Conservation (phyloP, 2,329 filamentous ascomycete genomes). For the Claviceps lovelessii region DNA sequence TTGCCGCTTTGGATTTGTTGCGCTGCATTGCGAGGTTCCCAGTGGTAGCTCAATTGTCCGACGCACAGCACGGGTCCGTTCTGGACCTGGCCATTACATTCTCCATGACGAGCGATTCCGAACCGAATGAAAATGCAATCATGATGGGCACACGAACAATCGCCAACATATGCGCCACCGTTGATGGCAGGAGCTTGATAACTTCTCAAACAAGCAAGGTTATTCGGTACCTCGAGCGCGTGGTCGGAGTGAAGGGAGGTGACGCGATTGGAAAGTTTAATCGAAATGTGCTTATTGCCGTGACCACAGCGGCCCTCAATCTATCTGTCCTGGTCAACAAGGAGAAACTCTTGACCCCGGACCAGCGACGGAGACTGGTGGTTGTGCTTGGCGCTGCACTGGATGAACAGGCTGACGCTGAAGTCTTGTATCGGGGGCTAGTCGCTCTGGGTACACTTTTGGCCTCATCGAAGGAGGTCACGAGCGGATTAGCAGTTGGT, state of each 20-base stretch:
- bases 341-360: constrained; percentile 24
- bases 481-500: constrained; percentile 26
- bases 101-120: constrained; percentile 32
- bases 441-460: constrained; percentile 67
- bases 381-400: constrained; percentile 50
- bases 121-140: constrained; percentile 60
- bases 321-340: constrained; percentile 55
- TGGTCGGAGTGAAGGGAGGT: constrained; percentile 36
- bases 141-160: constrained; percentile 78
- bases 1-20: constrained; percentile 75
- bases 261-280: constrained; percentile 43
- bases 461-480: constrained; percentile 34
- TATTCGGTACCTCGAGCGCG: constrained; percentile 47
- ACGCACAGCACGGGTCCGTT: constrained; percentile 40
- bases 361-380: constrained; percentile 31
- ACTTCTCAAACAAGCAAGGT: constrained; percentile 44
- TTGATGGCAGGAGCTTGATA: constrained; percentile 53
- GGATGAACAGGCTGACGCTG: constrained; percentile 54
- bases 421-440: constrained; percentile 69
- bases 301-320: constrained; percentile 74
- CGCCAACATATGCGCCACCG: constrained; percentile 68
- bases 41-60: constrained; percentile 45
- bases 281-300: constrained; percentile 68
- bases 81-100: constrained; percentile 37
- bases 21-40: constrained; percentile 65